phyloP scores from a whole-genome alignment of 305 asterid species.

The Solanum hybrid region DNA sequence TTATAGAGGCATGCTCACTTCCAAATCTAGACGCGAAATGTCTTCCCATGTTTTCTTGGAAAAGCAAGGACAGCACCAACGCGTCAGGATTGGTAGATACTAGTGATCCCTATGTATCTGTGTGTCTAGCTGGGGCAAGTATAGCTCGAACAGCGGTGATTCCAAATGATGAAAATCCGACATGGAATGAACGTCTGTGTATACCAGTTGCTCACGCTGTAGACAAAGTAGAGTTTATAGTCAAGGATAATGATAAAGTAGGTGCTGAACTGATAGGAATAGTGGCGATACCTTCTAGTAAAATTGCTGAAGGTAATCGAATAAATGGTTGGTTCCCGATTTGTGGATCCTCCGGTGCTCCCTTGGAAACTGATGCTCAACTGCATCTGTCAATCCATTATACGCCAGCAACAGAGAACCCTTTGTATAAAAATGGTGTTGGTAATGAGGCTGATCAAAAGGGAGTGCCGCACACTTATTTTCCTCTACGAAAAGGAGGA shows the following conservation, averaged over 20 bases:
- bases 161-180: constrained; percentile 10
- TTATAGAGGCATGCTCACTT: constrained; percentile 12
- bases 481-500: constrained; percentile 16
- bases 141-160: constrained; percentile 15
- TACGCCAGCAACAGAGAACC: constrained; percentile 3
- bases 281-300: constrained; percentile 6
- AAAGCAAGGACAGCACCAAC: neutral
- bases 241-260: constrained; percentile 13
- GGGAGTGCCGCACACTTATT: constrained; percentile 14
- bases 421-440: constrained; percentile 13
- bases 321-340: constrained; percentile 16
- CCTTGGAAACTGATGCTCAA: constrained; percentile 7
- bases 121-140: constrained; percentile 16
- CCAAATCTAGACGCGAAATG: constrained; percentile 10
- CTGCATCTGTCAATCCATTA: constrained; percentile 8
- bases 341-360: constrained; percentile 1
- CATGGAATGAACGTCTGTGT: constrained; percentile 12
- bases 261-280: constrained; percentile 18
- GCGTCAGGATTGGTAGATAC: constrained; percentile 4
- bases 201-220: constrained; percentile 14
- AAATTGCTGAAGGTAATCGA: neutral
- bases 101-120: constrained; percentile 15
- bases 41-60: neutral
- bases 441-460: neutral
- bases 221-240: constrained; percentile 12